Conservation (phyloP, 768 basidiomycete species). For the Aureoboletus auriporus region DNA sequence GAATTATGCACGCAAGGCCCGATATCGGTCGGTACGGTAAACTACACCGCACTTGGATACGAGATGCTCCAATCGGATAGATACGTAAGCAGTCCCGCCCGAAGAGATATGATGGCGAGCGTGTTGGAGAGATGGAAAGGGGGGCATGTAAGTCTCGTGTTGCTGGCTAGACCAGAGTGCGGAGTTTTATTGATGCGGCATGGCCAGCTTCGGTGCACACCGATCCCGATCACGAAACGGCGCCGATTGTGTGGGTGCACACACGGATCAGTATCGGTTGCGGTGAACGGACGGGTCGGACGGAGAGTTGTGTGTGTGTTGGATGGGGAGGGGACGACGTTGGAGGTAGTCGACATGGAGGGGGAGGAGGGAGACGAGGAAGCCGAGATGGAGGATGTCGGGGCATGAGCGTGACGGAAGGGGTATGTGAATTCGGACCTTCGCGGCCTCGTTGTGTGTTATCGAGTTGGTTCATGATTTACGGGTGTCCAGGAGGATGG, state of each 20-base stretch:
- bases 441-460: too few relatives aligned
- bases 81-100: slow-evolving; percentile 51
- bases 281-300: slow-evolving; percentile 71
- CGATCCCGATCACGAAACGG: slow-evolving; percentile 52
- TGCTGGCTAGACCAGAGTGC: slow-evolving; percentile 16
- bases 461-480: neutral
- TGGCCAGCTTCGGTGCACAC: slow-evolving; percentile 46
- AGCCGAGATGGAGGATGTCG: slow-evolving; percentile 12
- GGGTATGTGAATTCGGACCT: too few relatives aligned
- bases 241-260: slow-evolving; percentile 52
- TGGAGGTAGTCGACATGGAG: slow-evolving; percentile 81
- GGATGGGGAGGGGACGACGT: slow-evolving; percentile 53
- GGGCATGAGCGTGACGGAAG: slow-evolving; percentile 4
- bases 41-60: slow-evolving; percentile 61
- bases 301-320: slow-evolving; percentile 75
- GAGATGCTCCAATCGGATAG: slow-evolving; percentile 42
- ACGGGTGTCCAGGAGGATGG: slow-evolving; percentile 24
- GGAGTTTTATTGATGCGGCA: slow-evolving; percentile 30
- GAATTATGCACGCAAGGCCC: slow-evolving; percentile 36
- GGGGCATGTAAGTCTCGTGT: slow-evolving; percentile 57
- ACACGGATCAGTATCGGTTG: slow-evolving; percentile 51
- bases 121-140: slow-evolving; percentile 53
- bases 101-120: slow-evolving; percentile 63
- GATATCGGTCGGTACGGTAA: slow-evolving; percentile 59
- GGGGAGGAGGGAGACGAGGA: slow-evolving; percentile 45